Evolutionary conservation across 495 filamentous ascomycete genomes (phyloP).

Genomic region (Neurospora sp.): DNA sequence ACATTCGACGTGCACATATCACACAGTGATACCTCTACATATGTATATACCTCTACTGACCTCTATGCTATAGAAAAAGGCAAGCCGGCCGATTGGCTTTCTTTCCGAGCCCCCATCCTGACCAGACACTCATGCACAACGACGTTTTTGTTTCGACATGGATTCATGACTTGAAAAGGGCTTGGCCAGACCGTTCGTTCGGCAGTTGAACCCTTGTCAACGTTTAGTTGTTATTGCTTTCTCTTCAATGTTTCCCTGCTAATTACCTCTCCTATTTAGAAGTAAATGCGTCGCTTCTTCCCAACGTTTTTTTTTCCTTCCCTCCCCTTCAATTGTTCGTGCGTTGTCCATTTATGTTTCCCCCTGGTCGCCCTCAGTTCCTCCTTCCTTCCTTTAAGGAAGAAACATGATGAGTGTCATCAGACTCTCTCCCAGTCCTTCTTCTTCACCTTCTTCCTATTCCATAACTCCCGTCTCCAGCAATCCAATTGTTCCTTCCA

Average conservation of each 20-base stretch:
- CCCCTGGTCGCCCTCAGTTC: too few relatives aligned
- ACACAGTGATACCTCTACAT: background rate
- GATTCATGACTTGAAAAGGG: background rate
- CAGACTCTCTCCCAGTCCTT: background rate
- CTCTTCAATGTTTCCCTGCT: background rate
- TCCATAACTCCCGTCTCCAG: background rate
- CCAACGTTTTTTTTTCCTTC: background rate
- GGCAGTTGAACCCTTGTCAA: background rate
- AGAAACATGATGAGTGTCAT: background rate
- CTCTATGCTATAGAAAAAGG: background rate
- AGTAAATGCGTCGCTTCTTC: background rate
- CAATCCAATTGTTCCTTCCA: background rate
- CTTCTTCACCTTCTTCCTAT: background rate
- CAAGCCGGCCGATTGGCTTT: background rate
- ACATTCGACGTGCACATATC: background rate
- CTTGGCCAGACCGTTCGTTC: background rate
- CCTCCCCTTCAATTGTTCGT: background rate
- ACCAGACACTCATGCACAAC: background rate
- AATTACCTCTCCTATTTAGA: background rate
- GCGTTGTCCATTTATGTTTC: too few relatives aligned
- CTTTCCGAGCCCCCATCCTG: background rate
- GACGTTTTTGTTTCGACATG: background rate
- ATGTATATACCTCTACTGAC: background rate
- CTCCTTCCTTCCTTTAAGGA: background rate
- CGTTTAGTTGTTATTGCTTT: background rate